Conservation (phyloP, 1,284 basidiomycete species). For the Leucoagaricus sp. region DNA sequence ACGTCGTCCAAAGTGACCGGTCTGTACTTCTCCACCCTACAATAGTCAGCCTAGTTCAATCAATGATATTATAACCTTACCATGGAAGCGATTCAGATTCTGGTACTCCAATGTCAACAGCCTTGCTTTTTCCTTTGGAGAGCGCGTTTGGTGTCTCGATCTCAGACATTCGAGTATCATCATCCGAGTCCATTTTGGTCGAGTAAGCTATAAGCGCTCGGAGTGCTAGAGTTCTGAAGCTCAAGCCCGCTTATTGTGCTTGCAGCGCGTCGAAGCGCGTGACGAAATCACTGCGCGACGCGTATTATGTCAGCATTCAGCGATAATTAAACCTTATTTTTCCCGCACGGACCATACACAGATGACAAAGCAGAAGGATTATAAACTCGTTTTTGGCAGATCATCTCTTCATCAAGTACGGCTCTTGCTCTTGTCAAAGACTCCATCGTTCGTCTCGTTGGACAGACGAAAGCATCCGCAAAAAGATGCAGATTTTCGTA, state of each 20-base stretch:
- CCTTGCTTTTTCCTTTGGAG: slow-evolving; percentile 76
- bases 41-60: slow-evolving; percentile 4
- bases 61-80: slow-evolving; percentile 39
- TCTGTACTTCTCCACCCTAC: slow-evolving; percentile 95
- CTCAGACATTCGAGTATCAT: slow-evolving; percentile 55
- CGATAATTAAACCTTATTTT: slow-evolving; percentile 33
- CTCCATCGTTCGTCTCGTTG: slow-evolving; percentile 84
- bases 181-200: slow-evolving; percentile 55
- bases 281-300: slow-evolving; percentile 16
- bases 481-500: slow-evolving; percentile 91
- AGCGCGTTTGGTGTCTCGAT: slow-evolving; percentile 43
- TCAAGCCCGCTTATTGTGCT: no score
- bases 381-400: slow-evolving; percentile 21
- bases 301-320: slow-evolving; percentile 16
- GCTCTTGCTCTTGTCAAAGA: slow-evolving; percentile 79
- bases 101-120: slow-evolving; percentile 40
- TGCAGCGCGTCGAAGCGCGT: slow-evolving; percentile 16
- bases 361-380: slow-evolving; percentile 34
- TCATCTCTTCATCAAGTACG: slow-evolving; percentile 27
- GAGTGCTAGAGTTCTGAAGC: no score
- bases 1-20: slow-evolving; percentile 89
- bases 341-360: slow-evolving; percentile 42
- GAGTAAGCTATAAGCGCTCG: no score
- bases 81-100: slow-evolving; percentile 74
- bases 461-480: slow-evolving; percentile 76